Evolutionary conservation across 2,329 filamentous ascomycete genomes (phyloP).

Genomic region (Aspergillus caelatus): DNA sequence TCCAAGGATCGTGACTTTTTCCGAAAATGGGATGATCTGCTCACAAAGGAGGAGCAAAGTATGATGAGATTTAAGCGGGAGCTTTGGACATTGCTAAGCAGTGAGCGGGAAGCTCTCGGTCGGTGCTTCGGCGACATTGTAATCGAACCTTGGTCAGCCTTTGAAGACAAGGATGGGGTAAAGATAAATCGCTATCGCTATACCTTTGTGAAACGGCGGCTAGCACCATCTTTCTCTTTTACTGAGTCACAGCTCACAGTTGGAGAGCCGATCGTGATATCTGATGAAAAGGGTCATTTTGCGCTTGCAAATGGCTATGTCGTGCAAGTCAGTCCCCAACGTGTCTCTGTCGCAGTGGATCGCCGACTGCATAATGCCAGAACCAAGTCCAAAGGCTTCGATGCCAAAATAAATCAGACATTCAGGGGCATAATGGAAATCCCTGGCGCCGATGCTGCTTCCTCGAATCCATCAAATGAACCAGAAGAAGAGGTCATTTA

Average conservation of each 20-base stretch:
- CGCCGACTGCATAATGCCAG: slow-evolving; percentile 85
- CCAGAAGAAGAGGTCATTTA: slow-evolving; percentile 64
- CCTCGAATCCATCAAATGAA: slow-evolving; percentile 34
- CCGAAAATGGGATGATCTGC: slow-evolving; percentile 86
- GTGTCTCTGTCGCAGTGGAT: slow-evolving; percentile 88
- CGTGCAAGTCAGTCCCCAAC: slow-evolving; percentile 71
- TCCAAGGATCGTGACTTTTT: slow-evolving; percentile 80
- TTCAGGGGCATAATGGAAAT: slow-evolving; percentile 94
- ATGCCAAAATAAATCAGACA: slow-evolving; percentile 75
- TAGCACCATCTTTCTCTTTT: slow-evolving; percentile 72
- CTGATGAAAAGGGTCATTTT: slow-evolving; percentile 93
- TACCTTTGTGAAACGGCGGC: slow-evolving; percentile 73
- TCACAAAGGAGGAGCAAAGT: slow-evolving; percentile 94
- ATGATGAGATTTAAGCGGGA: slow-evolving; percentile 84
- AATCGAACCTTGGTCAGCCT: slow-evolving; percentile 75
- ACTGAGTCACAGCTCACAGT: slow-evolving; percentile 83
- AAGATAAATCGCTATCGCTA: slow-evolving; percentile 94
- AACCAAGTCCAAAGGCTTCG: slow-evolving; percentile 73
- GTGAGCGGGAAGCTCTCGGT: slow-evolving; percentile 82
- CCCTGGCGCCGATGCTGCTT: slow-evolving; percentile 53
- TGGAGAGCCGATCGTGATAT: slow-evolving; percentile 94
- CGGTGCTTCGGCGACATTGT: slow-evolving; percentile 88
- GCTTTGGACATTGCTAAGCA: slow-evolving; percentile 93
- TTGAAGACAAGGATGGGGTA: slow-evolving; percentile 68
- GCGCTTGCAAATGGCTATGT: slow-evolving; percentile 92